phyloP scores from a whole-genome alignment of 306 rosid genomes.

The Vigna reflexopilosa region DNA sequence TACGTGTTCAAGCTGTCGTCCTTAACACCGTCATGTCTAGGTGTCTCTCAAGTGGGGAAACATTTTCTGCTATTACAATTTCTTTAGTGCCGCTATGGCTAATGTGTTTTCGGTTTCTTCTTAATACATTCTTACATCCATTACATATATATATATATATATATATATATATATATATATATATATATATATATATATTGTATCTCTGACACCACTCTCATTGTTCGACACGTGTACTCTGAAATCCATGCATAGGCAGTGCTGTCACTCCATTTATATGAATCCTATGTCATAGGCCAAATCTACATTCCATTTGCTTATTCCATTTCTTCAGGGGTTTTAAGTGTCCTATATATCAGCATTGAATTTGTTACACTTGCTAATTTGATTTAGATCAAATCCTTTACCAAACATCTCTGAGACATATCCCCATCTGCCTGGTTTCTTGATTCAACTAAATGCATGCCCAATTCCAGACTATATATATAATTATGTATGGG shows the following conservation, averaged over 20 bases:
- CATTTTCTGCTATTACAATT: no score
- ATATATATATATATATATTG: no score
- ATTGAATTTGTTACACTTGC: not conserved
- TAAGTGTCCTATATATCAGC: constrained; percentile 27
- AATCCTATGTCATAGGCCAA: constrained; percentile 57
- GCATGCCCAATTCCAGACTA: constrained; percentile 23
- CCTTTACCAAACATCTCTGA: constrained; percentile 1
- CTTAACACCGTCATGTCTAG: no score
- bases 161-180: no score
- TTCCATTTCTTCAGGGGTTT: constrained; percentile 2
- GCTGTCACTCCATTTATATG: constrained; percentile 32
- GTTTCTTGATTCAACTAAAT: not conserved
- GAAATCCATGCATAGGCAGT: not conserved
- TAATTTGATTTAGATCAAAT: constrained; percentile 20
- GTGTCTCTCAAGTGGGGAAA: no score
- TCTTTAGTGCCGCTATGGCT: no score
- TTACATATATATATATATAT: no score
- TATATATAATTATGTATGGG: not conserved
- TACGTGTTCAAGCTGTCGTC: no score
- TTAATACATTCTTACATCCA: no score
- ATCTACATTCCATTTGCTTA: constrained; percentile 39
- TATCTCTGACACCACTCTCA: not conserved
- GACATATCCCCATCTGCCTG: constrained; percentile 39
- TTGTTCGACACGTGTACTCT: constrained; percentile 47
- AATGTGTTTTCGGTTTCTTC: no score